A percentile compares a stretch with the other conserved stretches of the same genome.
phyloP scores from a whole-genome alignment of 2,329 filamentous ascomycete species.

The Cordyceps cateniannulata region DNA sequence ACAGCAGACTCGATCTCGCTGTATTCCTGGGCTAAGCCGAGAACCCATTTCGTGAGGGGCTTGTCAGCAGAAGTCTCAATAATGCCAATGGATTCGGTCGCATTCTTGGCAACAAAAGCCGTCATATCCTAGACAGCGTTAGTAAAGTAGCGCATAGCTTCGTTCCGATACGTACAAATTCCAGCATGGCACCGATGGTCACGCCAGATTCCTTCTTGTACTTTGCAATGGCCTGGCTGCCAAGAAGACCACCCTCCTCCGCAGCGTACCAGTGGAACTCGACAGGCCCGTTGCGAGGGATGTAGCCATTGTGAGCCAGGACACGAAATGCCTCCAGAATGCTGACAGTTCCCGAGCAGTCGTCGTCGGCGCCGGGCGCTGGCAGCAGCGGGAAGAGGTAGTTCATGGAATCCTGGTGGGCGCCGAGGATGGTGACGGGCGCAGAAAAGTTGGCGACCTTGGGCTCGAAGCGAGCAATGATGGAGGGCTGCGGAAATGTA shows the following conservation, averaged over 20 bases:
- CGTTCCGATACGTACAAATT: slow-evolving; percentile 31
- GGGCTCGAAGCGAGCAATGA: slow-evolving; percentile 59
- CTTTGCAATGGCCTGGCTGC: slow-evolving; percentile 61
- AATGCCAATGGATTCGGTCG: slow-evolving; percentile 33
- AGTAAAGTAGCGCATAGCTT: slow-evolving; percentile 55
- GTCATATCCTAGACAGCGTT: slow-evolving; percentile 33
- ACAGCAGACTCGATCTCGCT: slow-evolving; percentile 28
- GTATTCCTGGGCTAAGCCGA: slow-evolving; percentile 29
- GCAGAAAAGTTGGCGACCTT: slow-evolving; percentile 28
- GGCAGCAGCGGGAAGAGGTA: slow-evolving; percentile 62
- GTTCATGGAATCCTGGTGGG: slow-evolving; percentile 70
- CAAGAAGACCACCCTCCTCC: slow-evolving; percentile 63
- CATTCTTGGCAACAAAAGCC: slow-evolving; percentile 29
- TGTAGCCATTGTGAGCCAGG: slow-evolving; percentile 41
- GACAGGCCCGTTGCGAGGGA: slow-evolving; percentile 37
- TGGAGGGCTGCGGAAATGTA: slow-evolving; percentile 62
- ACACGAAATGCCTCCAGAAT: slow-evolving; percentile 67
- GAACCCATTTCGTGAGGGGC: slow-evolving; percentile 29
- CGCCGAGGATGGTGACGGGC: slow-evolving; percentile 51
- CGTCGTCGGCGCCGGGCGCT: slow-evolving; percentile 68
- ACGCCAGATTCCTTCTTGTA: slow-evolving; percentile 56
- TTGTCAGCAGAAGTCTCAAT: slow-evolving; percentile 32
- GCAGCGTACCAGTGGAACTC: slow-evolving; percentile 81
- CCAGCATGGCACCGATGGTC: slow-evolving; percentile 67
- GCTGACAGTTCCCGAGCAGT: slow-evolving; percentile 65